phyloP scores from a whole-genome alignment of 73 alveolate species.

The Blepharisma stoltei region DNA sequence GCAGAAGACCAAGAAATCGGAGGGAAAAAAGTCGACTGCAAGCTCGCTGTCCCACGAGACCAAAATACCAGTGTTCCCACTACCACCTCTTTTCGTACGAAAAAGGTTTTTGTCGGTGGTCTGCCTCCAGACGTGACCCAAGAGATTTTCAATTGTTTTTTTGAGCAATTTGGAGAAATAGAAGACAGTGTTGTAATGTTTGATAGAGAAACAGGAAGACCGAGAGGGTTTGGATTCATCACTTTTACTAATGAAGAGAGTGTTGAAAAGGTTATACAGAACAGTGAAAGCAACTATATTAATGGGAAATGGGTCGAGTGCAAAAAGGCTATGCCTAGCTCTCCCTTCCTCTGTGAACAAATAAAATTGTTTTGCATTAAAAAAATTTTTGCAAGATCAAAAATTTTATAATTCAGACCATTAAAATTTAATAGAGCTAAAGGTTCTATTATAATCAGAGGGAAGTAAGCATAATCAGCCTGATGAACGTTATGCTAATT shows the following conservation, averaged over 20 bases:
- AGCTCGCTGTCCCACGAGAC: constrained; percentile 56
- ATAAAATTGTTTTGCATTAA: too few relatives aligned
- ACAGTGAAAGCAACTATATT: constrained; percentile 37
- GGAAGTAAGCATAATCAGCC: too few relatives aligned
- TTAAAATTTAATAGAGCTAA: too few relatives aligned
- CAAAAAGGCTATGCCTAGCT: constrained; percentile 64
- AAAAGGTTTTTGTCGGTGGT: constrained; percentile 71
- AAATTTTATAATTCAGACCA: too few relatives aligned
- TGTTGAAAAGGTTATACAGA: constrained; percentile 42
- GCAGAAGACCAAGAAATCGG: constrained; percentile 39
- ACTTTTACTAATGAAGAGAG: constrained; percentile 36
- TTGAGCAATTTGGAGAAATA: constrained; percentile 50
- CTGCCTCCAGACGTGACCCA: constrained; percentile 54
- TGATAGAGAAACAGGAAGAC: constrained; percentile 63
- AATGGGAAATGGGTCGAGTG: constrained; percentile 73
- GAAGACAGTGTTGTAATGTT: constrained; percentile 59
- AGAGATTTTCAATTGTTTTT: constrained; percentile 45
- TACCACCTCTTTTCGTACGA: constrained; percentile 22
- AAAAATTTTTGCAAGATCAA: too few relatives aligned
- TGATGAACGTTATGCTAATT: too few relatives aligned
- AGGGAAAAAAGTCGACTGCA: constrained; percentile 63
- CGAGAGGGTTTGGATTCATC: constrained; percentile 76
- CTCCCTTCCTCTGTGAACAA: too few relatives aligned
- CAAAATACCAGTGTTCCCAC: constrained; percentile 23
- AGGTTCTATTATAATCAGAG: too few relatives aligned